Evolutionary conservation across 2,329 filamentous ascomycete species (phyloP).

Genomic region (Colletotrichum chlorophyti): DNA sequence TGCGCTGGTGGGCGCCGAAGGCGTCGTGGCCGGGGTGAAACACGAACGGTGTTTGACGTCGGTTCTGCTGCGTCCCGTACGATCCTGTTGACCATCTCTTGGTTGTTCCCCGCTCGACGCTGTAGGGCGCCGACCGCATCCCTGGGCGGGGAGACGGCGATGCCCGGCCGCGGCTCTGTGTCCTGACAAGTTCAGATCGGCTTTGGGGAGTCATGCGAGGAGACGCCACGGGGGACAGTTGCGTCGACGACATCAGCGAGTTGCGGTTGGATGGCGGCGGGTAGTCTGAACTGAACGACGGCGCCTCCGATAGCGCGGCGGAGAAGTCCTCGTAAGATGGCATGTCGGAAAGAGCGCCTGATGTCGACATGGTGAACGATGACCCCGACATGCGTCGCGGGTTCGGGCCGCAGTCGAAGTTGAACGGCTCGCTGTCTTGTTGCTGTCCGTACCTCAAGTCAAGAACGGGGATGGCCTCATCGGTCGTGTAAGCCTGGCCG

Average conservation of each 20-base stretch:
- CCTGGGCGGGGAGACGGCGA: conserved; percentile 75
- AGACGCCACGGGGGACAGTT: conserved; percentile 76
- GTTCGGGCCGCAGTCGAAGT: conserved; percentile 59
- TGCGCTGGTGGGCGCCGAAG: conserved; percentile 62
- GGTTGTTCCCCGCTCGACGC: conserved; percentile 68
- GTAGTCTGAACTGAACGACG: conserved; percentile 72
- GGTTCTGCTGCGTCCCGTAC: conserved; percentile 63
- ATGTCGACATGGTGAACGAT: conserved; percentile 75
- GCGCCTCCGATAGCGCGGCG: conserved; percentile 68
- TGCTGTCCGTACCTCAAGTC: conserved; percentile 61
- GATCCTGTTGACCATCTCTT: conserved; percentile 84
- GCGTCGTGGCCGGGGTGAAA: conserved; percentile 68
- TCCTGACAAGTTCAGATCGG: conserved; percentile 66
- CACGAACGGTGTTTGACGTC: conserved; percentile 66
- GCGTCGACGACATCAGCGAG: conserved; percentile 74
- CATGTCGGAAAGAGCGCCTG: conserved; percentile 70
- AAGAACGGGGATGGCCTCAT: conserved; percentile 68
- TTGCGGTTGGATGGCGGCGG: conserved; percentile 71
- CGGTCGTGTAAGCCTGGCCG: conserved; percentile 67
- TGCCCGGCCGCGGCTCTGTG: conserved; percentile 71
- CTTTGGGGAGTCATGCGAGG: conserved; percentile 69
- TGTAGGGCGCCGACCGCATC: conserved; percentile 74
- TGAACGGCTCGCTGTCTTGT: conserved; percentile 56
- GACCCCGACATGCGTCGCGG: conserved; percentile 74
- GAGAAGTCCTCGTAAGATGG: conserved; percentile 76